phyloP scores from a whole-genome alignment of 306 rosid species.

The Lithocarpus polystachyus region DNA sequence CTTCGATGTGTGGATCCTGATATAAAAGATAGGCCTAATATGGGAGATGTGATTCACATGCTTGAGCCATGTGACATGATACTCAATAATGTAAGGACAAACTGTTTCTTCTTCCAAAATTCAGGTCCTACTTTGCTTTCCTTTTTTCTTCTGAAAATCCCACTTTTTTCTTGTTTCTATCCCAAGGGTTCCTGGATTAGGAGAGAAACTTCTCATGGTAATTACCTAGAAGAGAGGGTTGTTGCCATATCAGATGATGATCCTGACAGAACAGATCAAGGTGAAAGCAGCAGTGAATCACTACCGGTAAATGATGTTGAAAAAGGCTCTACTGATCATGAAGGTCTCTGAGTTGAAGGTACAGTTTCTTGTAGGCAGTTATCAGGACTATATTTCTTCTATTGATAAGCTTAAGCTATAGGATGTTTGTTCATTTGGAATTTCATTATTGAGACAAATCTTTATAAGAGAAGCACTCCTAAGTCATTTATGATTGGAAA shows the following conservation, averaged over 20 bases:
- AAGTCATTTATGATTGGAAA: too few relatives aligned
- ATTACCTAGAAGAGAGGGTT: background rate
- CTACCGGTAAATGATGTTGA: background rate
- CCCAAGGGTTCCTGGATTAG: background rate
- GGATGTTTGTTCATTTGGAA: too few relatives aligned
- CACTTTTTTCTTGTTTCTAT: background rate
- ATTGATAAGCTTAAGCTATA: too few relatives aligned
- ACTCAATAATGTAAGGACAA: slow-evolving; percentile 34
- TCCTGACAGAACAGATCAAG: background rate
- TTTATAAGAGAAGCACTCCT: too few relatives aligned
- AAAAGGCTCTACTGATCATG: background rate
- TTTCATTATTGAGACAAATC: too few relatives aligned
- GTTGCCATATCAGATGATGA: background rate
- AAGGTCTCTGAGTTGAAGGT: background rate
- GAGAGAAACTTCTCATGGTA: background rate
- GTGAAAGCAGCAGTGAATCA: background rate
- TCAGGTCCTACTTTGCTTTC: background rate
- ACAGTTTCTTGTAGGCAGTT: too few relatives aligned
- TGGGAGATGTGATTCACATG: slow-evolving; percentile 59
- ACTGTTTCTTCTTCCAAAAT: background rate
- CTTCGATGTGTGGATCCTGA: slow-evolving; percentile 58
- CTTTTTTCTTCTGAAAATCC: background rate
- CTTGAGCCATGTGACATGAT: slow-evolving; percentile 46
- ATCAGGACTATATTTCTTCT: too few relatives aligned
- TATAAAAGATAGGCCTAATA: slow-evolving; percentile 40